Evolutionary conservation across 495 filamentous ascomycete species (phyloP), one percentile per base, ranked within the genome.

Genomic region (Friedmanniomyces simplex): DNA sequence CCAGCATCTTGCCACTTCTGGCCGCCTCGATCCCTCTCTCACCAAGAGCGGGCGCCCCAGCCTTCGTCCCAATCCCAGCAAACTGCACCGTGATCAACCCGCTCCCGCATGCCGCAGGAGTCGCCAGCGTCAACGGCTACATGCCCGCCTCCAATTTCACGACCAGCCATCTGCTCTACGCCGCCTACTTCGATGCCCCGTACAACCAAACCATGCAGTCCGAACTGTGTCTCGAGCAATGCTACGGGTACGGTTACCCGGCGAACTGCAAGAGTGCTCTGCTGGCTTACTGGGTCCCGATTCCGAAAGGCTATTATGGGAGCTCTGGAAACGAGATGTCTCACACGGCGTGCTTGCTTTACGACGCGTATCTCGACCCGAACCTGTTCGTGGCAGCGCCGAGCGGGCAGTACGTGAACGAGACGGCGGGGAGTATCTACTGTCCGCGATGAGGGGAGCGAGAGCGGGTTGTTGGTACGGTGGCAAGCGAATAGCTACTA

Each of bases 231-330:
- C 58, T 67, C 13, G 25, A 70, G 57, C 68, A 70, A 49, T 70
- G 68, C 61, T 67, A 68, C 45, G 68, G 68, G n/a, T 68, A 59
- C 50, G 68, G 68, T 41, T 28, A 60, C 22, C 39, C 20, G n/a
- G 50, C 54, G 16, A 24, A 59, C 14, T 70, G 68, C 61, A 59
- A 62, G 48, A 43, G 55, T 22, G 64, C 62, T 18, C 66, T 58
- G 41, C 50, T 68, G 43, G 68, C 58, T 0, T 37, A 65, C 41
- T 59, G 63, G 14, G 52, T 70, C 1, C 50, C 50, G 0, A 59
- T 57, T n/a, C 67, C 67, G 25, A 41, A 24, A 24, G 59, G 56
- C 0, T 69, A 64, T 37, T 57, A 62, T 47, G 63, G 61, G 3
- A 59, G 55, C 14, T 26, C 51, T 1, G 65, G 61, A 0, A 63